phyloP scores from a whole-genome alignment of 2,329 filamentous ascomycete genomes.

The Colletotrichum musae region DNA sequence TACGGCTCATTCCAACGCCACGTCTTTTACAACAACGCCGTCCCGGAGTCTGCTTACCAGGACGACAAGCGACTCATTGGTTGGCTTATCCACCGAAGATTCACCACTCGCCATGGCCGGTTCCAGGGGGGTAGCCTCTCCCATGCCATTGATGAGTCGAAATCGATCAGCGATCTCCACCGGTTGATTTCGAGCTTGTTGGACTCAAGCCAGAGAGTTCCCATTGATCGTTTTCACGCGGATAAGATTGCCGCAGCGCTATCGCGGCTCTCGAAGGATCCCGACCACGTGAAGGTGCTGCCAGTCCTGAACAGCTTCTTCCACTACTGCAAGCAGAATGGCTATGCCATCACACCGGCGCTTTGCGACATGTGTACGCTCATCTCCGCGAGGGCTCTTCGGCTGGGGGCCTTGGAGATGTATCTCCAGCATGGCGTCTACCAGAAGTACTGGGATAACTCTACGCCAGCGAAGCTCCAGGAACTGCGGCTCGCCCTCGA shows the following conservation, averaged over 20 bases:
- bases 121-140: not conserved
- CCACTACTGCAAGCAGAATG: constrained; percentile 49
- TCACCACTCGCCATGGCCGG: not conserved
- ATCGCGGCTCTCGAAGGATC: not conserved
- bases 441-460: constrained; percentile 21
- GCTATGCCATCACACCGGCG: constrained; percentile 44
- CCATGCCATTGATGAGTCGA: constrained; percentile 2
- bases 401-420: constrained; percentile 12
- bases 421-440: constrained; percentile 32
- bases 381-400: constrained; percentile 47
- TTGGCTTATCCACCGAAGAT: constrained; percentile 53
- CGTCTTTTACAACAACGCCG: constrained; percentile 47
- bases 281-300: constrained; percentile 47
- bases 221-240: not conserved
- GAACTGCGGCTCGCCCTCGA: not conserved
- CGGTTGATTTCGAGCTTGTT: constrained; percentile 8
- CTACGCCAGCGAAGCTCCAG: not conserved
- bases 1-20: not conserved
- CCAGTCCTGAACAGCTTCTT: constrained; percentile 59
- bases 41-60: constrained; percentile 46
- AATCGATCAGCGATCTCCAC: not conserved
- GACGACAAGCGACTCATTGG: constrained; percentile 52
- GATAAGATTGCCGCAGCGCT: constrained; percentile 13
- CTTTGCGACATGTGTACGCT: constrained; percentile 50
- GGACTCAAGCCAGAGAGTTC: not conserved